Conservation (phyloP, 1,139 yeast species). For the Debaryomycetaceae sp. region DNA sequence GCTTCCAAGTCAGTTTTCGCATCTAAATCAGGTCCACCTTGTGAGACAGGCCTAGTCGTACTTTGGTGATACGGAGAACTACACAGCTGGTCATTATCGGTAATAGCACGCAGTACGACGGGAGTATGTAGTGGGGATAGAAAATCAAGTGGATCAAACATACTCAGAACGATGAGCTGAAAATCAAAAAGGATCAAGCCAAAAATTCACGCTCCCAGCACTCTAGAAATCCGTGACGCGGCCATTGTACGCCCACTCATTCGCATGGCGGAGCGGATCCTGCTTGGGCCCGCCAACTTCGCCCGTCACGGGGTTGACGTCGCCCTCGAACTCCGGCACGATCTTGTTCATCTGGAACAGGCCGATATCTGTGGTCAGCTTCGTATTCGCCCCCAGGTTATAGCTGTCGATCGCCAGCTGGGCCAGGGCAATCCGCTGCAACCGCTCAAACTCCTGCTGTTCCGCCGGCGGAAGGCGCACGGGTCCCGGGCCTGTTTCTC, state of each 20-base stretch:
- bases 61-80: too few species aligned
- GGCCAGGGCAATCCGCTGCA: conserved; percentile 72
- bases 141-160: too few species aligned
- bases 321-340: conserved; percentile 94
- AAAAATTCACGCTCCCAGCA: too few species aligned
- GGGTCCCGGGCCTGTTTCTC: conserved; percentile 56
- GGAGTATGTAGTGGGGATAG: too few species aligned
- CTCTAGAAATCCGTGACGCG: conserved; percentile 89
- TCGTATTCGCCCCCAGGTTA: conserved; percentile 18
- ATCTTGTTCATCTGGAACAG: conserved; percentile 58
- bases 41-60: too few species aligned
- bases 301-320: conserved; percentile 85
- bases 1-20: too few species aligned
- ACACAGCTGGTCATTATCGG: too few species aligned
- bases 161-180: too few species aligned
- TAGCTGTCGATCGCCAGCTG: conserved; percentile 74
- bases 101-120: too few species aligned
- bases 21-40: too few species aligned
- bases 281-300: conserved; percentile 98
- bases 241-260: conserved; percentile 93
- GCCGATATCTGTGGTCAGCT: conserved; percentile 40
- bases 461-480: conserved; percentile 78
- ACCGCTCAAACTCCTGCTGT: conserved; percentile 83
- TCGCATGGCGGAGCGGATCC: conserved; percentile 77
- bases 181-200: too few species aligned